phyloP scores from a whole-genome alignment of 2,329 filamentous ascomycete genomes.

The Capronia americana region DNA sequence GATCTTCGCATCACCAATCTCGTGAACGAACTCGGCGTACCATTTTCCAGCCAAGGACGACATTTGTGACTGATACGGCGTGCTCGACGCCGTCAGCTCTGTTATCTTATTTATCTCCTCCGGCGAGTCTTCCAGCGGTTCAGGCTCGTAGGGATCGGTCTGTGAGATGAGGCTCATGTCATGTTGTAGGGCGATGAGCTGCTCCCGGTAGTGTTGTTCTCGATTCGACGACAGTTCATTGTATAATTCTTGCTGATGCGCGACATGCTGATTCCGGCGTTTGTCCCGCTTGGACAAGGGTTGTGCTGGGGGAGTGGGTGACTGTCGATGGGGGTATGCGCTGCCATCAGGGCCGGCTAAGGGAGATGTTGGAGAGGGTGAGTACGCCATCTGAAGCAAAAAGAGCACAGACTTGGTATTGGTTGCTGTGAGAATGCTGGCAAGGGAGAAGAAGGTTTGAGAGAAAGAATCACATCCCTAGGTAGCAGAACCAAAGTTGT shows the following conservation, averaged over 20 bases:
- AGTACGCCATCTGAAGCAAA: constrained; percentile 47
- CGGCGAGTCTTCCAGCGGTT: constrained; percentile 68
- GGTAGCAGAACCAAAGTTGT: constrained; percentile 4
- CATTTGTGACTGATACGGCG: constrained; percentile 72
- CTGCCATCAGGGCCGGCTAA: constrained; percentile 36
- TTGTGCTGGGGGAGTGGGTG: constrained; percentile 50
- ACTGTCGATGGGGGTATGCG: constrained; percentile 33
- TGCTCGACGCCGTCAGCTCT: constrained; percentile 61
- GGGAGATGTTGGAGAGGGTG: constrained; percentile 47
- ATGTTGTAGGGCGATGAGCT: constrained; percentile 88
- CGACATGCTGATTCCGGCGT: constrained; percentile 79
- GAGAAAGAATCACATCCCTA: neutral
- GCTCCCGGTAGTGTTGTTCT: constrained; percentile 83
- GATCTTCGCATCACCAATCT: constrained; percentile 87
- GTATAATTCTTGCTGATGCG: constrained; percentile 77
- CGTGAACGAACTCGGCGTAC: constrained; percentile 83
- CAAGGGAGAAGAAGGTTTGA: neutral
- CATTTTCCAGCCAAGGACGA: constrained; percentile 72
- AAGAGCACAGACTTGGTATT: neutral
- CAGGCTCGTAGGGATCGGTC: constrained; percentile 78
- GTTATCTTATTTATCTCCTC: constrained; percentile 72
- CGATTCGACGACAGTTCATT: constrained; percentile 80
- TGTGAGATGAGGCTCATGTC: constrained; percentile 86
- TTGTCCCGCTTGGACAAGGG: constrained; percentile 84
- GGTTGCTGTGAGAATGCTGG: neutral